Evolutionary conservation across 371 early-diverging fungal species (phyloP).

Genomic region (Apophysomyces trapeziformis): DNA sequence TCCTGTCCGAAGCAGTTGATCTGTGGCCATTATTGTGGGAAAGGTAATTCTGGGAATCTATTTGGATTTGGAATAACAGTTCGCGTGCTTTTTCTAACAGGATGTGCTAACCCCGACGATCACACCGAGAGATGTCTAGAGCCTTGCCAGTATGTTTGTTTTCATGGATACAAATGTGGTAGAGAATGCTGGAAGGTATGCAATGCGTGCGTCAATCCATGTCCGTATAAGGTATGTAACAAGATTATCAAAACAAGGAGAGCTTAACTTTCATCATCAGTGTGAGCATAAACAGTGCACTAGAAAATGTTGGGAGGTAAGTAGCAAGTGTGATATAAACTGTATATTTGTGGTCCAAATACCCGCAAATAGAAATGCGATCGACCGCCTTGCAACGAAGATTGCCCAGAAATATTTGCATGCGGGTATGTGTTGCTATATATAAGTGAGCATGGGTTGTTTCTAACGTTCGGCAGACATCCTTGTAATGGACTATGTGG

Average conservation of each 20-base stretch:
- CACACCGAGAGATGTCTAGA: slow-evolving; percentile 53
- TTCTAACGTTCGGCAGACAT: slow-evolving; percentile 29
- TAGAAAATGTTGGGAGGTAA: slow-evolving; percentile 45
- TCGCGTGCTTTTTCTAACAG: slow-evolving; percentile 16
- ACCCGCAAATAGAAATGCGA: slow-evolving; percentile 39
- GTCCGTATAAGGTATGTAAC: slow-evolving; percentile 33
- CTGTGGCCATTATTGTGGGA: slow-evolving; percentile 53
- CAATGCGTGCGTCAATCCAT: slow-evolving; percentile 34
- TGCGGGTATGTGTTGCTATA: slow-evolving; percentile 40
- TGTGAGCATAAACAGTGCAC: slow-evolving; percentile 45
- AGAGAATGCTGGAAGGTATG: slow-evolving; percentile 43
- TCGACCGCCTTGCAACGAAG: slow-evolving; percentile 45
- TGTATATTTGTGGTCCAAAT: neutral
- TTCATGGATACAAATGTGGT: slow-evolving; percentile 49
- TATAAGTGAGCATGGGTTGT: neutral
- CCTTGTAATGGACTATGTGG: slow-evolving; percentile 53
- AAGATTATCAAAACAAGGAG: neutral
- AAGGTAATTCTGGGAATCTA: slow-evolving; percentile 26
- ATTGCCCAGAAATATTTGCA: slow-evolving; percentile 25
- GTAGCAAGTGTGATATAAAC: neutral
- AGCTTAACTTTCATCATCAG: neutral
- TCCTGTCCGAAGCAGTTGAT: slow-evolving; percentile 50
- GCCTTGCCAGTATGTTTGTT: slow-evolving; percentile 40
- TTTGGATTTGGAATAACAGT: slow-evolving; percentile 2
- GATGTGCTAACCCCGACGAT: slow-evolving; percentile 46